These are phyloP conservation scores for Helichrysum umbraculigerum DNA, from an alignment of 129 eudicot genomes.

Conservation along the genomic window DNA sequence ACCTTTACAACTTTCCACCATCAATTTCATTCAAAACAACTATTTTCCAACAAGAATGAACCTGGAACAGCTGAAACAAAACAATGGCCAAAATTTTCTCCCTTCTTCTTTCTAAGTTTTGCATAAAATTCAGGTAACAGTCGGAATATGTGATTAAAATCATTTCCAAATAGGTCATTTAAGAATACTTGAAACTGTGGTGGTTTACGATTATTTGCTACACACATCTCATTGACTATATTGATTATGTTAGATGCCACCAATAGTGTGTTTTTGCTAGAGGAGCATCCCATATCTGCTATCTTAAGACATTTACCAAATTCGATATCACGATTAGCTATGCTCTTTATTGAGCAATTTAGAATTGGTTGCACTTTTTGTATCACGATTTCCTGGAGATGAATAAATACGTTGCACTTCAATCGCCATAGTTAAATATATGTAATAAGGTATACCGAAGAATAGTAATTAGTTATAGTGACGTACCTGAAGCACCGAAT, in stretches of 20 bases:
- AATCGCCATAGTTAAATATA: background rate
- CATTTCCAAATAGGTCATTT: slow-evolving; percentile 65
- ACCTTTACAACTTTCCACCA: no score
- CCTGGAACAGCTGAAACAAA: slow-evolving; percentile 48
- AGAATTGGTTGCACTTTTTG: slow-evolving; percentile 11
- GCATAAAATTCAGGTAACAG: slow-evolving; percentile 42
- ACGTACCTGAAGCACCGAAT: slow-evolving; percentile 27
- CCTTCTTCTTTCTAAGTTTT: slow-evolving; percentile 34
- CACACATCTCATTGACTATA: background rate
- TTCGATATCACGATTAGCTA: background rate
- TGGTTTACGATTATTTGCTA: slow-evolving; percentile 2
- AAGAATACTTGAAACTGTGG: slow-evolving; percentile 51
- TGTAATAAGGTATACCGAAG: background rate
- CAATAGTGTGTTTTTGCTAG: slow-evolving; percentile 55
- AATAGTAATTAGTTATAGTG: background rate
- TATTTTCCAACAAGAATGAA: no score
- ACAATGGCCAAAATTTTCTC: slow-evolving; percentile 30
- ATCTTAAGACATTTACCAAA: slow-evolving; percentile 27
- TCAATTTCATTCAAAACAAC: no score
- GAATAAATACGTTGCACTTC: background rate
- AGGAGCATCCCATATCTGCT: slow-evolving; percentile 71
- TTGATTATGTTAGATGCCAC: slow-evolving; percentile 40
- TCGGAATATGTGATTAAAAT: slow-evolving; percentile 51
- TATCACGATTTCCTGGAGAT: slow-evolving; percentile 33
- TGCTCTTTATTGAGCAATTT: slow-evolving; percentile 20